Conservation (phyloP, 2,329 filamentous ascomycete species). For the Claviceps sp. region DNA sequence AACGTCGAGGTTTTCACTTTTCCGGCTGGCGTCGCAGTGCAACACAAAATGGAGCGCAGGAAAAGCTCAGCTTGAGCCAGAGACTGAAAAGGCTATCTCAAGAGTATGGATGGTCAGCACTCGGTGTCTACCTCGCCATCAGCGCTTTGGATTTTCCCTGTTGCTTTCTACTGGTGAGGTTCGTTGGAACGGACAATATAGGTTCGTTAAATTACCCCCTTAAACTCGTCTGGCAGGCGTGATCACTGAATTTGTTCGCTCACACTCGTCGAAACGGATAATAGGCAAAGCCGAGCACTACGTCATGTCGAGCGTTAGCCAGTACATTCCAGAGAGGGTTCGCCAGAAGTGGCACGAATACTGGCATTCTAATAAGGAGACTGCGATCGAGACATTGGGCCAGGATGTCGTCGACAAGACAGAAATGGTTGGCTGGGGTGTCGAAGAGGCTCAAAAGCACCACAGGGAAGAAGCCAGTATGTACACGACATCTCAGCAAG, state of each 20-base stretch:
- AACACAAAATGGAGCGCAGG: slow-evolving; percentile 11
- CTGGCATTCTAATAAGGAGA: slow-evolving; percentile 32
- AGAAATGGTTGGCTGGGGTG: slow-evolving; percentile 44
- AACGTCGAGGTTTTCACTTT: slow-evolving; percentile 22
- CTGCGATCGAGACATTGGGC: slow-evolving; percentile 28
- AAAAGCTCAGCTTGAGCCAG: slow-evolving; percentile 44
- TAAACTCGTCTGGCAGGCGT: background rate
- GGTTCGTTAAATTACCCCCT: slow-evolving; percentile 32
- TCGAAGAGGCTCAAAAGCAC: slow-evolving; percentile 47
- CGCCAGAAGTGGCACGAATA: slow-evolving; percentile 39
- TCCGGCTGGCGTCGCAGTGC: slow-evolving; percentile 19
- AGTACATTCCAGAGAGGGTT: slow-evolving; percentile 45
- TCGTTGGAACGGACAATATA: slow-evolving; percentile 75
- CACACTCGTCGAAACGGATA: background rate
- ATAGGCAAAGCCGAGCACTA: slow-evolving; percentile 50
- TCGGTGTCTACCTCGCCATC: slow-evolving; percentile 79
- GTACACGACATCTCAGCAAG: slow-evolving; percentile 23
- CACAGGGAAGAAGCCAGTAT: slow-evolving; percentile 60
- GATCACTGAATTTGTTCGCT: background rate
- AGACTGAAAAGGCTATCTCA: slow-evolving; percentile 71
- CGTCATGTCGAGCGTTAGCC: slow-evolving; percentile 47
- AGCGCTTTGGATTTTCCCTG: slow-evolving; percentile 87
- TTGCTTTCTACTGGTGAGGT: slow-evolving; percentile 77
- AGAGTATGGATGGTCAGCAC: slow-evolving; percentile 87
- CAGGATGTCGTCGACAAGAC: slow-evolving; percentile 30